phyloP scores from a whole-genome alignment of 805 yeast genomes.

The Maudiozyma barnettii region DNA sequence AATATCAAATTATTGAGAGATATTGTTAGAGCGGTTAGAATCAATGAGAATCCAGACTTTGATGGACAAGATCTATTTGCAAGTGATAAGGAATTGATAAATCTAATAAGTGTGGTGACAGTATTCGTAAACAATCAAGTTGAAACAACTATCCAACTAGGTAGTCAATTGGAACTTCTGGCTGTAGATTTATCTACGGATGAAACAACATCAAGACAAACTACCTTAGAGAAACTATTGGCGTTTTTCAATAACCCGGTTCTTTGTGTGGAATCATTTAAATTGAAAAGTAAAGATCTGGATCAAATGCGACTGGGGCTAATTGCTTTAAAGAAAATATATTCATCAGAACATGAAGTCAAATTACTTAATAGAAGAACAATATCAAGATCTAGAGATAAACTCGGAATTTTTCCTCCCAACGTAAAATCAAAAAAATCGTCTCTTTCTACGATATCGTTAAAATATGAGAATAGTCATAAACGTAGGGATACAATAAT shows the following conservation, averaged over 20 bases:
- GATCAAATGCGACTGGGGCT: not conserved
- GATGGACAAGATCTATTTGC: not conserved
- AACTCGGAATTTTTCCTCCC: conserved; percentile 3
- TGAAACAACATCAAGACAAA: not conserved
- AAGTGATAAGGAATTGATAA: conserved; percentile 6
- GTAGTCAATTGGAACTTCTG: not conserved
- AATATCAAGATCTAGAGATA: conserved; percentile 2
- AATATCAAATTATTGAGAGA: conserved; percentile 3
- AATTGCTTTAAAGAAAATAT: not conserved
- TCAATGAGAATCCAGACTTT: not conserved
- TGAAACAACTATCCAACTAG: not conserved
- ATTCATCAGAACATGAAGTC: not conserved
- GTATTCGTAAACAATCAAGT: not conserved
- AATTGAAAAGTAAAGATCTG: not conserved
- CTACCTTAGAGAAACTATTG: not conserved
- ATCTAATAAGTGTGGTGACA: not conserved
- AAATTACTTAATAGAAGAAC: conserved; percentile 3
- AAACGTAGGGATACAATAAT: not conserved
- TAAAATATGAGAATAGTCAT: not conserved
- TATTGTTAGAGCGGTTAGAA: not conserved
- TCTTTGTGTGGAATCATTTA: not conserved
- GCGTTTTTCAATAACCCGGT: not conserved
- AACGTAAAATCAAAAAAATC: not conserved
- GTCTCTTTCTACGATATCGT: not conserved
- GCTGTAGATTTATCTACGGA: not conserved